Evolutionary conservation across 805 yeast species (phyloP).

Genomic region (Candida ovalis): DNA sequence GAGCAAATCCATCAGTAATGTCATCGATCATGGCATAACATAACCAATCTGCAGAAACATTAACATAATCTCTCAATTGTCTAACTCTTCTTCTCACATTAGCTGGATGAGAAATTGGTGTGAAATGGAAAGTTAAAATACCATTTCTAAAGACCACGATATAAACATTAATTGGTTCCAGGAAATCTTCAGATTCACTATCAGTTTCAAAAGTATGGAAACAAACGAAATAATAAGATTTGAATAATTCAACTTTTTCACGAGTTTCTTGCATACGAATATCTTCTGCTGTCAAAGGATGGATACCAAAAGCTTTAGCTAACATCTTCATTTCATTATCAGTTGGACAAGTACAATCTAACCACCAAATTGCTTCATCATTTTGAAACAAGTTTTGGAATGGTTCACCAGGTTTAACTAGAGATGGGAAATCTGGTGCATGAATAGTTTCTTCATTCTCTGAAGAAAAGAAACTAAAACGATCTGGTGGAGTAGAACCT

Average conservation of each 20-base stretch:
- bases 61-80: constrained; percentile 72
- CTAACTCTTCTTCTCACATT: constrained; percentile 80
- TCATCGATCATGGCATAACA: constrained; percentile 82
- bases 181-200: constrained; percentile 72
- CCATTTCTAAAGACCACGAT: constrained; percentile 70
- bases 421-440: constrained; percentile 79
- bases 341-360: constrained; percentile 91
- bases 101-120: constrained; percentile 65
- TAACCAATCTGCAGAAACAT: constrained; percentile 77
- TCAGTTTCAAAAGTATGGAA: constrained; percentile 96
- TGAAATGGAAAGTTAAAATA: constrained; percentile 63
- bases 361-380: constrained; percentile 89
- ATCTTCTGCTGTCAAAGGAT: constrained; percentile 97
- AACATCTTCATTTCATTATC: constrained; percentile 91
- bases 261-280: constrained; percentile 94
- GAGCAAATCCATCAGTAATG: constrained; percentile 81
- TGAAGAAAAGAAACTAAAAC: constrained; percentile 81
- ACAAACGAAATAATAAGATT: constrained; percentile 90
- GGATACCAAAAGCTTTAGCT: constrained; percentile 93
- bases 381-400: constrained; percentile 67
- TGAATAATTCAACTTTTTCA: constrained; percentile 92
- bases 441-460: constrained; percentile 85
- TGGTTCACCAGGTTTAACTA: constrained; percentile 61
- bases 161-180: constrained; percentile 76
- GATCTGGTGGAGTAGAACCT: constrained; percentile 50